These are phyloP conservation scores for Thinopyrum obtusiflorum DNA, from an alignment of 202 grass and related monocot species.

Conservation along the genomic window DNA sequence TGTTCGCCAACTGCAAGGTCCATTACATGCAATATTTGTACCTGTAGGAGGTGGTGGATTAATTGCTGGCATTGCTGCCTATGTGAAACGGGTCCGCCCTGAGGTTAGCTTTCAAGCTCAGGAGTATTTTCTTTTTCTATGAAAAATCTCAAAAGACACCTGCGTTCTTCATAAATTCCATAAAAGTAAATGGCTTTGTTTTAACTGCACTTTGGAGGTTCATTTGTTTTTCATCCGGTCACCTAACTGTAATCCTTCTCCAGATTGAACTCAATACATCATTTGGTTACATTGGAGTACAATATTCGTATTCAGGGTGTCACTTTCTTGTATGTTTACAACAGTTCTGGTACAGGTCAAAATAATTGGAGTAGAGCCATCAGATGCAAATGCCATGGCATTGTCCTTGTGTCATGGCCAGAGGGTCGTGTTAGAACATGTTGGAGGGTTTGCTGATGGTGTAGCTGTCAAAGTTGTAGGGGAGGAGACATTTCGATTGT, in stretches of 20 bases:
- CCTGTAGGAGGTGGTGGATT: slow-evolving; percentile 96
- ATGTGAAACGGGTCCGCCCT: slow-evolving; percentile 89
- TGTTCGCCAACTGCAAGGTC: slow-evolving; percentile 72
- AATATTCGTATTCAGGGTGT: not conserved
- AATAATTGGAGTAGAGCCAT: slow-evolving; percentile 93
- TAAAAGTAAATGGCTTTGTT: not conserved
- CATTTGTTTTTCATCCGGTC: not conserved
- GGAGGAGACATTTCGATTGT: slow-evolving; percentile 86
- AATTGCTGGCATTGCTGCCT: slow-evolving; percentile 94
- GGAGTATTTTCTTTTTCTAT: not conserved
- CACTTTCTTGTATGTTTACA: slow-evolving; percentile 10
- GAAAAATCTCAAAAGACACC: not conserved
- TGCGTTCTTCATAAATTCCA: not conserved
- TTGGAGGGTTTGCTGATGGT: slow-evolving; percentile 95
- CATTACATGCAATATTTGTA: slow-evolving; percentile 97
- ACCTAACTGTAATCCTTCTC: not conserved
- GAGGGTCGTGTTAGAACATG: slow-evolving; percentile 86
- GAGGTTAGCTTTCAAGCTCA: slow-evolving; percentile 50
- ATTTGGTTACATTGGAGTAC: not conserved
- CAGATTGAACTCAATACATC: not conserved
- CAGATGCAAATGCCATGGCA: slow-evolving; percentile 98
- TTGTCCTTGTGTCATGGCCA: slow-evolving; percentile 83
- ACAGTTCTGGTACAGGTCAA: slow-evolving; percentile 64
- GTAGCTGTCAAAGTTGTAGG: slow-evolving; percentile 95
- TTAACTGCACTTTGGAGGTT: not conserved